phyloP scores from a whole-genome alignment of 169 alveolate genomes.

The Miamiensis avidus region DNA sequence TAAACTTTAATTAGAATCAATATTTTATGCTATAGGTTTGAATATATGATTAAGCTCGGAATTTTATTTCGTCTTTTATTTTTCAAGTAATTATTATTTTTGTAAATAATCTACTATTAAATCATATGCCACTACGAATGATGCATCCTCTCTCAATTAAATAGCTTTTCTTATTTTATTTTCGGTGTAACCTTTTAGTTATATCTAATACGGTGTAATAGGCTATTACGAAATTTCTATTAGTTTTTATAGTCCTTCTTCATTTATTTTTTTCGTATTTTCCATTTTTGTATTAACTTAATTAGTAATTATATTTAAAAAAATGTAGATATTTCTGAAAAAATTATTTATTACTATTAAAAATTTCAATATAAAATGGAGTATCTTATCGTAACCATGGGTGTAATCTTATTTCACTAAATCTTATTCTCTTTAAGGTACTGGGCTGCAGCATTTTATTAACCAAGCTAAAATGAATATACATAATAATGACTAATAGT shows the following conservation, averaged over 20 bases:
- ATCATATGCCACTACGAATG: constrained; percentile 45
- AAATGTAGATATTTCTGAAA: too few species aligned
- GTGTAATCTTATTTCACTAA: constrained; percentile 49
- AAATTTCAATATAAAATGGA: constrained; percentile 51
- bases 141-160: constrained; percentile 37
- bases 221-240: neutral
- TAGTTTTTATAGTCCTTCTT: constrained; percentile 29
- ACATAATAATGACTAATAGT: neutral
- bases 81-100: constrained; percentile 11
- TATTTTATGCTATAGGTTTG: constrained; percentile 10
- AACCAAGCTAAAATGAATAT: constrained; percentile 5
- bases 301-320: constrained; percentile 5
- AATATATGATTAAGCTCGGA: constrained; percentile 20
- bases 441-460: constrained; percentile 45
- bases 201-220: neutral
- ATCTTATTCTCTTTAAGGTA: constrained; percentile 40
- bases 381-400: constrained; percentile 49
- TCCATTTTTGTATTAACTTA: constrained; percentile 40
- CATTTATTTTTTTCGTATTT: constrained; percentile 16
- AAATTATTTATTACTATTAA: constrained; percentile 17
- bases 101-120: constrained; percentile 18
- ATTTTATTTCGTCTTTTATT: neutral
- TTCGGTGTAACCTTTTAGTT: neutral
- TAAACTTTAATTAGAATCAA: constrained; percentile 9
- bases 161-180: constrained; percentile 23